phyloP scores from a whole-genome alignment of 352 stramenopile species.

The Globisporangium emineosum region DNA sequence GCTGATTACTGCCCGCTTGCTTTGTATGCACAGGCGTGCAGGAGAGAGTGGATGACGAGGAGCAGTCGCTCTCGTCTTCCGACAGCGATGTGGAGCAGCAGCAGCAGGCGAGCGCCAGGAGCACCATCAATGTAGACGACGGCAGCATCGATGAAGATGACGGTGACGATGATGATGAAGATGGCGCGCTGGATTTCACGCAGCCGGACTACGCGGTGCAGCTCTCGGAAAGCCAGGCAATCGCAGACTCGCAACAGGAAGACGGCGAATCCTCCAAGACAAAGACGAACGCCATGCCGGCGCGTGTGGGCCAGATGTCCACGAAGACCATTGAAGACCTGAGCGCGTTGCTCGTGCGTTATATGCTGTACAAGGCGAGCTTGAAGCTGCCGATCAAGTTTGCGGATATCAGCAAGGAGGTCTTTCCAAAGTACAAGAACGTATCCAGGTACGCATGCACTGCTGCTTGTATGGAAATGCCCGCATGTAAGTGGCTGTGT shows the following conservation, averaged over 20 bases:
- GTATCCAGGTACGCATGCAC: constrained; percentile 26
- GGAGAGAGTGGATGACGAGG: constrained; percentile 24
- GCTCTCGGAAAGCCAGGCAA: constrained; percentile 36
- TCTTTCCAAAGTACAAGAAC: constrained; percentile 80
- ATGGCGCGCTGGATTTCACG: constrained; percentile 69
- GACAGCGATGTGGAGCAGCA: constrained; percentile 29
- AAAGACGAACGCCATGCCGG: constrained; percentile 32
- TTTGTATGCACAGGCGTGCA: constrained; percentile 20
- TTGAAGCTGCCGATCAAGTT: constrained; percentile 80
- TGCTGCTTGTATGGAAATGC: background rate
- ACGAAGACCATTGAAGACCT: constrained; percentile 70
- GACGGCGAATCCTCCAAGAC: constrained; percentile 32
- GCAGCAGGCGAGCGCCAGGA: constrained; percentile 21
- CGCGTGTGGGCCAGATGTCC: constrained; percentile 46
- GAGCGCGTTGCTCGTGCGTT: constrained; percentile 72
- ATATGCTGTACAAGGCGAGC: constrained; percentile 83
- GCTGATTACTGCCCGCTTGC: background rate
- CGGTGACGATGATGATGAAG: constrained; percentile 27
- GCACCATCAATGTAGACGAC: constrained; percentile 19
- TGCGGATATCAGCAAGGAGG: constrained; percentile 78
- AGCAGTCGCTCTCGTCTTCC: constrained; percentile 14
- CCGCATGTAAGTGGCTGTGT: background rate
- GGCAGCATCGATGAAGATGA: constrained; percentile 3
- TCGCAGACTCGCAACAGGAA: constrained; percentile 27
- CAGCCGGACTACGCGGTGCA: constrained; percentile 71